phyloP scores from a whole-genome alignment of 768 basidiomycete genomes.

The Suillus clintonianus region DNA sequence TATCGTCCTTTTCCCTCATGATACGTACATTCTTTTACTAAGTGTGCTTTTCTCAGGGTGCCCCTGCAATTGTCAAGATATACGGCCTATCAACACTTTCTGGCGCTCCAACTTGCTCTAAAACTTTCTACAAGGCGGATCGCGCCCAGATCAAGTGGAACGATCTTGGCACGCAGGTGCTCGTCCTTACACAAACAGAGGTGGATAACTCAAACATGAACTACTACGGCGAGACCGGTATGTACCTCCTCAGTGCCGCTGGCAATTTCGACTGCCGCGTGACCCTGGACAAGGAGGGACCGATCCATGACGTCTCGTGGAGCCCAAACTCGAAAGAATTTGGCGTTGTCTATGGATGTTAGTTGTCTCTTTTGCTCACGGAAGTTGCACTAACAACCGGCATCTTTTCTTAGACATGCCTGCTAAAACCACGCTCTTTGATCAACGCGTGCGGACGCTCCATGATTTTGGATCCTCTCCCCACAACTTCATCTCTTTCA shows the following conservation, averaged over 20 bases:
- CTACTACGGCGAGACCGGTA: conserved; percentile 96
- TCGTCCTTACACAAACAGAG: conserved; percentile 93
- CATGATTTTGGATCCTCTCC: conserved; percentile 92
- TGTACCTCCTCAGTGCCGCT: conserved; percentile 70
- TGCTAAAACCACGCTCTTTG: conserved; percentile 89
- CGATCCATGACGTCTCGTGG: conserved; percentile 96
- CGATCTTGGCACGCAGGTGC: conserved; percentile 85
- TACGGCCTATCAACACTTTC: conserved; percentile 68
- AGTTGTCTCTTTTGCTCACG: conserved; percentile 33
- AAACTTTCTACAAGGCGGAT: conserved; percentile 93
- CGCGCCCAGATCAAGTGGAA: conserved; percentile 96
- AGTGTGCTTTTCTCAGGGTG: conserved; percentile 51
- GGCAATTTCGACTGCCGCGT: conserved; percentile 95
- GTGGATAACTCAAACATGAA: conserved; percentile 97
- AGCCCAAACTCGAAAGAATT: conserved; percentile 97
- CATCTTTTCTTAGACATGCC: conserved; percentile 73
- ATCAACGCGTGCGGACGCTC: conserved; percentile 82
- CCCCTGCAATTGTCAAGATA: conserved; percentile 85
- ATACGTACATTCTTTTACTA: not conserved
- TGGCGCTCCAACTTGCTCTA: conserved; percentile 76
- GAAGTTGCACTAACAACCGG: not conserved
- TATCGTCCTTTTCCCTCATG: not conserved
- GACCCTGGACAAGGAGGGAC: conserved; percentile 90
- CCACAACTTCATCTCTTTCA: conserved; percentile 92
- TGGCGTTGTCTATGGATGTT: conserved; percentile 94